phyloP scores from a whole-genome alignment of 768 basidiomycete genomes.

The Phylloporus sp. region DNA sequence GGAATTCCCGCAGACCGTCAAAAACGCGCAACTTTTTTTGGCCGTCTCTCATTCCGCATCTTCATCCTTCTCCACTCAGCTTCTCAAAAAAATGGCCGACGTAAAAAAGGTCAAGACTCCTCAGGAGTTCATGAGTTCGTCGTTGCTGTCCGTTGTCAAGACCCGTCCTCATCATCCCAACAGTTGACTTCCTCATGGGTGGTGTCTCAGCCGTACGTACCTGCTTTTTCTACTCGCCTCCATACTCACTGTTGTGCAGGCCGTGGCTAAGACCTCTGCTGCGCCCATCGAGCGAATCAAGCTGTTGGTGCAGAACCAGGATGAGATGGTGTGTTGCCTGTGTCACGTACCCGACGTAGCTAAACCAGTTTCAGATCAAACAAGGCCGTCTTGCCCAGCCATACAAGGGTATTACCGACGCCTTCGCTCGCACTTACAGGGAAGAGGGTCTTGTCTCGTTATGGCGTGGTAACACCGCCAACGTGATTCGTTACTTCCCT shows the following conservation, averaged over 20 bases:
- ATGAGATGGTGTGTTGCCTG: constrained; percentile 84
- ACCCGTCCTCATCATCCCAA: constrained; percentile 12
- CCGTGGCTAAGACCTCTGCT: constrained; percentile 97
- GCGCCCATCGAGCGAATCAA: constrained; percentile 99
- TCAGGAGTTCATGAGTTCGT: constrained; percentile 80
- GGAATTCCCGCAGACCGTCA: constrained; percentile 32
- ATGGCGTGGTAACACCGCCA: constrained; percentile 99
- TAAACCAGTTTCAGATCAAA: constrained; percentile 70
- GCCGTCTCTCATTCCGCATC: constrained; percentile 42
- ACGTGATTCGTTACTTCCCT: constrained; percentile 99
- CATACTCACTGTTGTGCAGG: constrained; percentile 46
- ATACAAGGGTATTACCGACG: constrained; percentile 95
- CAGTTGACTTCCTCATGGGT: constrained; percentile 95
- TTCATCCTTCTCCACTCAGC: constrained; percentile 49
- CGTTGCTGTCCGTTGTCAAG: neutral
- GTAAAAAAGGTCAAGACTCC: constrained; percentile 82
- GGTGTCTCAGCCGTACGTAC: constrained; percentile 80
- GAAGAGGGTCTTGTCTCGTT: constrained; percentile 95
- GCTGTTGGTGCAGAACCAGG: constrained; percentile 97
- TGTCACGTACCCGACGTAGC: neutral
- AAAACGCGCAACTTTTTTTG: constrained; percentile 48
- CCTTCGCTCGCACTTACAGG: constrained; percentile 85
- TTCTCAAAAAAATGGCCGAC: constrained; percentile 73
- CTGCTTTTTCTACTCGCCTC: neutral
- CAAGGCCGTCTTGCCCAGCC: constrained; percentile 95